A percentile compares a stretch with the other conserved stretches of the same genome.
Conservation (phyloP, 2,329 filamentous ascomycete species). For the Endothia cerciana region DNA sequence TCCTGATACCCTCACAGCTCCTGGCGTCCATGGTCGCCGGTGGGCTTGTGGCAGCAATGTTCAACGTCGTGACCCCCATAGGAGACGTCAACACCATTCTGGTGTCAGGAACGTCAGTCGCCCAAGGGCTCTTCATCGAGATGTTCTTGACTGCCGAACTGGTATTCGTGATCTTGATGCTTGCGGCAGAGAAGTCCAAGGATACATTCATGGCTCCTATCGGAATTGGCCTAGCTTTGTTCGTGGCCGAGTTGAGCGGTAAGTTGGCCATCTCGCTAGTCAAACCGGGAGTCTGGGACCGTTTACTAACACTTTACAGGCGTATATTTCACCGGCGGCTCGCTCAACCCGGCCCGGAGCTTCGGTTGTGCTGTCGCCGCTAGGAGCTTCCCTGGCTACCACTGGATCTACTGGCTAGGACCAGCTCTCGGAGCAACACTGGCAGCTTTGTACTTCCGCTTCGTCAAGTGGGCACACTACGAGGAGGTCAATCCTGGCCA, state of each 20-base stretch:
- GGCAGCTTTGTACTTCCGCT: slow-evolving; percentile 46
- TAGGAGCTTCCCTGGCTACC: slow-evolving; percentile 41
- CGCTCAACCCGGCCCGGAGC: slow-evolving; percentile 48
- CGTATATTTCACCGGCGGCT: slow-evolving; percentile 45
- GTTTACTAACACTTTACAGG: slow-evolving; percentile 29
- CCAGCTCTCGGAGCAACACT: slow-evolving; percentile 47
- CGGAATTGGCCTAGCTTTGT: slow-evolving; percentile 68
- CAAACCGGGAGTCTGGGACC: too few relatives aligned
- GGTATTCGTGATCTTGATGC: slow-evolving; percentile 65
- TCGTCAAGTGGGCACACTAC: slow-evolving; percentile 49
- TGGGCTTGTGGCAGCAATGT: slow-evolving; percentile 56
- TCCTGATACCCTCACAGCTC: slow-evolving; percentile 57
- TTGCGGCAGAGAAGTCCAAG: slow-evolving; percentile 69
- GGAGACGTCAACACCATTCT: slow-evolving; percentile 51
- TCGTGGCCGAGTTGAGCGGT: slow-evolving; percentile 52
- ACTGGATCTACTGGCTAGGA: slow-evolving; percentile 53
- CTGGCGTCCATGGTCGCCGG: slow-evolving; percentile 58
- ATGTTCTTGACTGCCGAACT: slow-evolving; percentile 64
- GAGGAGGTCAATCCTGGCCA: slow-evolving; percentile 45
- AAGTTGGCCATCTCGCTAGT: slow-evolving; percentile 18
- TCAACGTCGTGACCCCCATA: slow-evolving; percentile 46
- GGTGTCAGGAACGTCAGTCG: slow-evolving; percentile 47
- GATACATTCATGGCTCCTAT: slow-evolving; percentile 68
- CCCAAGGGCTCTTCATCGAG: slow-evolving; percentile 63
- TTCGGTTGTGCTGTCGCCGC: slow-evolving; percentile 48